Conservation (phyloP, 495 filamentous ascomycete species). For the Trichoderma gamsii region DNA sequence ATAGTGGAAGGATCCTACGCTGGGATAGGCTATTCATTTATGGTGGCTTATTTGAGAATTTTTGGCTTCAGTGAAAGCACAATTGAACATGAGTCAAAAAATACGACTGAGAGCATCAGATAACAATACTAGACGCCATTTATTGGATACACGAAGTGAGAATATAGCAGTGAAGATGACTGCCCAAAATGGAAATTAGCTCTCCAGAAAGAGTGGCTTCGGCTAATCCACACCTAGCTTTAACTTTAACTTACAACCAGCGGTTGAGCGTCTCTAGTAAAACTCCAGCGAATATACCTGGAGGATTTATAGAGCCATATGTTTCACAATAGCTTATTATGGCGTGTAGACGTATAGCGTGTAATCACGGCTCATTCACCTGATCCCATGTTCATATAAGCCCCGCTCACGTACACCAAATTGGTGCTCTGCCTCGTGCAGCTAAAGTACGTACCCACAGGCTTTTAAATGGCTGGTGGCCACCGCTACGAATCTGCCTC, state of each 20-base stretch:
- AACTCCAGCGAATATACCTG: too few relatives aligned
- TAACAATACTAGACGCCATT: too few relatives aligned
- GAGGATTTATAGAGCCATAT: too few relatives aligned
- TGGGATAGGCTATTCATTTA: too few relatives aligned
- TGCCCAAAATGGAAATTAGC: not conserved
- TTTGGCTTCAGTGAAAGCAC: too few relatives aligned
- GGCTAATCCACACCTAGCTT: not conserved
- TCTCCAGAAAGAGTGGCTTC: not conserved
- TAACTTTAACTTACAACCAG: not conserved
- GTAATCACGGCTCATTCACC: not conserved
- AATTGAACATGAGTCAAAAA: too few relatives aligned
- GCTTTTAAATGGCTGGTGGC: not conserved
- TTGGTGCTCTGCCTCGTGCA: not conserved
- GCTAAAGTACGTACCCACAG: conserved; percentile 3
- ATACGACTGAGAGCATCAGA: too few relatives aligned
- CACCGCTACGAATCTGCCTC: not conserved
- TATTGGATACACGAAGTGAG: not conserved
- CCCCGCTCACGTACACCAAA: too few relatives aligned
- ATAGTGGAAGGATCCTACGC: too few relatives aligned
- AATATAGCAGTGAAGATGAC: not conserved
- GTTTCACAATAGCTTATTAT: too few relatives aligned
- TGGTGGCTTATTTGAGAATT: not conserved
- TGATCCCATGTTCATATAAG: not conserved
- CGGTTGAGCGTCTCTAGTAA: too few relatives aligned
- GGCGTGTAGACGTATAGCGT: too few relatives aligned